Conservation (phyloP, 495 filamentous ascomycete genomes). For the Rhizodiscina lignyota region DNA sequence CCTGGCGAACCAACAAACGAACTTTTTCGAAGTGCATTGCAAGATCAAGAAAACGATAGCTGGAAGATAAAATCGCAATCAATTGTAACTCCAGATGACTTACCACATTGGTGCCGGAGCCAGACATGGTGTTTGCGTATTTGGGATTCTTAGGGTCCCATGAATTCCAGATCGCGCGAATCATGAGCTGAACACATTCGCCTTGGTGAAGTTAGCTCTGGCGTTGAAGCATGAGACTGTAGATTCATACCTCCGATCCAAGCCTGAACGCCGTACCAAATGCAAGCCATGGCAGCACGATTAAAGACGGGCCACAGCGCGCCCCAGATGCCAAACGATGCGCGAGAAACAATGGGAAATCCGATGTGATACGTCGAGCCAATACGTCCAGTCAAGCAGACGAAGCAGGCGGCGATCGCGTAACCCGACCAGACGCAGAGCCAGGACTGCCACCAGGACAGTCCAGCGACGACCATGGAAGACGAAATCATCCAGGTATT, state of each 20-base stretch:
- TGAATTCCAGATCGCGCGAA: conserved; percentile 17
- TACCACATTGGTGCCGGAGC: too few relatives aligned
- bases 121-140: too few relatives aligned
- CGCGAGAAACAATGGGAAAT: conserved; percentile 21
- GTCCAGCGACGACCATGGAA: conserved; percentile 56
- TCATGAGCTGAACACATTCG: conserved; percentile 21
- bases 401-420: conserved; percentile 55
- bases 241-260: conserved; percentile 35
- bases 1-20: too few relatives aligned
- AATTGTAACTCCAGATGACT: too few relatives aligned
- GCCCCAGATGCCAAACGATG: conserved; percentile 25
- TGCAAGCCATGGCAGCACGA: conserved; percentile 63
- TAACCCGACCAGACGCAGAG: conserved; percentile 61
- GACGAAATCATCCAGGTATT: conserved; percentile 98
- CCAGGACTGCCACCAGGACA: conserved; percentile 96
- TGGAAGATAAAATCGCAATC: too few relatives aligned
- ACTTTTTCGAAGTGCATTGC: too few relatives aligned
- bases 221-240: conserved; percentile 1
- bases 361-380: conserved; percentile 24
- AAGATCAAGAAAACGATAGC: too few relatives aligned
- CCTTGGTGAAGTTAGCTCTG: conserved; percentile 4
- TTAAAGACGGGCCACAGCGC: conserved; percentile 80
- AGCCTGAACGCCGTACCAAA: conserved; percentile 77
- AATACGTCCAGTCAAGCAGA: conserved; percentile 66
- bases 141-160: conserved; percentile 13